A percentile compares a stretch with the other conserved stretches of the same genome.
These are phyloP conservation scores for Boletellus emodensis DNA, from an alignment of 768 basidiomycete species.

Conservation along the genomic window DNA sequence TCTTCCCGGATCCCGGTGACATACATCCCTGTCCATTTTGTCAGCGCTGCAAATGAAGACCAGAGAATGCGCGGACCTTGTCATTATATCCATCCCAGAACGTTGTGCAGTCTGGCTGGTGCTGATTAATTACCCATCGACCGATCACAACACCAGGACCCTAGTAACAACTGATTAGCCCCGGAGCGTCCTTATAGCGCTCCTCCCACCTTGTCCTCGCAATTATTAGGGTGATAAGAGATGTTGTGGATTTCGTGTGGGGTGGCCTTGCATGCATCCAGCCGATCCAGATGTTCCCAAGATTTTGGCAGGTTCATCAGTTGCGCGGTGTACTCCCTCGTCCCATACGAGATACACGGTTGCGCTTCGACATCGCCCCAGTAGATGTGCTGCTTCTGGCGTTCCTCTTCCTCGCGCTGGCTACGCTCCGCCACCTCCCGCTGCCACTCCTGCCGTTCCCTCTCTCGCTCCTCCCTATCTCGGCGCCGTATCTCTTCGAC, in stretches of 20 bases:
- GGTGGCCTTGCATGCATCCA: conserved; percentile 17
- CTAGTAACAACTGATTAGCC: neutral
- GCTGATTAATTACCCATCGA: conserved; percentile 22
- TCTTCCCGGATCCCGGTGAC: conserved; percentile 19
- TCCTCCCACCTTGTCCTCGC: conserved; percentile 20
- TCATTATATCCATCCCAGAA: conserved; percentile 25
- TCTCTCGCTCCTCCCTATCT: too few species aligned
- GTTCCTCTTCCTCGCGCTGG: conserved; percentile 19
- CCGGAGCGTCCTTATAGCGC: neutral
- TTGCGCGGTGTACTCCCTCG: conserved; percentile 28
- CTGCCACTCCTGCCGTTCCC: too few species aligned
- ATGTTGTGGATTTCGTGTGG: conserved; percentile 21
- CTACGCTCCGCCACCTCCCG: too few species aligned
- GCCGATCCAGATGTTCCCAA: conserved; percentile 15
- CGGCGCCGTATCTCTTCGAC: too few species aligned
- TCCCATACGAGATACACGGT: conserved; percentile 25
- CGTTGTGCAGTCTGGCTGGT: conserved; percentile 26
- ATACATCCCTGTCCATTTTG: conserved; percentile 19
- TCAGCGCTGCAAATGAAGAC: too few species aligned
- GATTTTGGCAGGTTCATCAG: conserved; percentile 26
- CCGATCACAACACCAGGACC: conserved; percentile 22
- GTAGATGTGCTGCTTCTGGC: conserved; percentile 20
- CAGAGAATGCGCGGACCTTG: conserved; percentile 15
- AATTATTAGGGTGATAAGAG: conserved; percentile 13
- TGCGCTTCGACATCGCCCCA: conserved; percentile 18